Conservation (phyloP, 345 rosid genomes). For the Excoecaria agallocha region DNA sequence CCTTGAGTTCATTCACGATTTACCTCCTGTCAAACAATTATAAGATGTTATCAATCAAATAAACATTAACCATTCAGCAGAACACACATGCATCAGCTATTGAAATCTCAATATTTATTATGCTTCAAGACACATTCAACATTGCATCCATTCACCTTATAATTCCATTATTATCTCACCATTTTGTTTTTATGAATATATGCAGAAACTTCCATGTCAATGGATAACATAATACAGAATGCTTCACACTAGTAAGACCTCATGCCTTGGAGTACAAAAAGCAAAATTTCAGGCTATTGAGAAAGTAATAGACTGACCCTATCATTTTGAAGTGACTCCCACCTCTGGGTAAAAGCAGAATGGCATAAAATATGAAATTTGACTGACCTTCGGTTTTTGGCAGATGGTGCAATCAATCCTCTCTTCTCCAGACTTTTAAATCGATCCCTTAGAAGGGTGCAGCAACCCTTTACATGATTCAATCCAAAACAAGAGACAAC, state of each 20-base stretch:
- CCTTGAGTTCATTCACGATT: no score
- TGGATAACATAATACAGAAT: background rate
- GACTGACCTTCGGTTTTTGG: slow-evolving; percentile 60
- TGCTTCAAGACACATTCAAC: background rate
- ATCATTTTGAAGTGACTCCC: background rate
- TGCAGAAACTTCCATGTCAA: background rate
- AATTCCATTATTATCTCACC: background rate
- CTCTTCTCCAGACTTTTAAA: slow-evolving; percentile 90
- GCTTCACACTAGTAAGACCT: background rate
- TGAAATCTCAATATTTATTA: no score
- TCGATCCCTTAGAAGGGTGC: slow-evolving; percentile 81
- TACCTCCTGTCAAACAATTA: no score
- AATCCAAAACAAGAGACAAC: background rate
- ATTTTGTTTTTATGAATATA: background rate
- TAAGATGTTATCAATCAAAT: no score
- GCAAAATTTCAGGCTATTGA: background rate
- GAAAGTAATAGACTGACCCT: background rate
- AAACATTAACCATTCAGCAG: no score
- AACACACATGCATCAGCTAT: no score
- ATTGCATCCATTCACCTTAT: background rate
- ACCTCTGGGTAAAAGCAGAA: background rate
- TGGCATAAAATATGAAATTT: background rate
- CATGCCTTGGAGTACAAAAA: background rate
- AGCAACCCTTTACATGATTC: slow-evolving; percentile 58
- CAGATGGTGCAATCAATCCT: slow-evolving; percentile 68